Base-by-base conservation (phyloP, 2,329 filamentous ascomycete species). In the Claviceps africana region DNA sequence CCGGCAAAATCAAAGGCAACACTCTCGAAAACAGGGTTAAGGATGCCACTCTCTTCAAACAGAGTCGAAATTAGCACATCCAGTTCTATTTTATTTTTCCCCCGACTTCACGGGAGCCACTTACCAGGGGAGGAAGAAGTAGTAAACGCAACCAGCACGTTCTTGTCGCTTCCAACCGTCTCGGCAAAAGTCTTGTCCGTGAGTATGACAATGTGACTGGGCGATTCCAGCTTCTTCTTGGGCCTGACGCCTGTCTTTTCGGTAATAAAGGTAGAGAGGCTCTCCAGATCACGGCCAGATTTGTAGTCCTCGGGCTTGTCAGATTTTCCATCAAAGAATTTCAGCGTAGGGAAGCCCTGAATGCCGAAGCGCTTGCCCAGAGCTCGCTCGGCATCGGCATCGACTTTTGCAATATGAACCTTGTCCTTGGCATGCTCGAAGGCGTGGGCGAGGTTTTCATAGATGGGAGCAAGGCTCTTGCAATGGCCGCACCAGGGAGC, bases 401-500 rank as follows among this genome's bases (percentile, higher is more conserved):
- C 90, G 60, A 98, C 90, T 73, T 97, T 98, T 61, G 86, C 93
- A 64, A 98, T 89, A 65, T 84, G 83, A 52, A 98, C 81, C 67
- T 85, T 79, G 64, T 79, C 74, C 64, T 79, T 79, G 58, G 82
- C 82, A 63, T 79, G 82, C 58, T 85, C 82, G 68, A 90, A 95
- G 43, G 76, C 73, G 48, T 75, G 68, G 47, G 82, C 93, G 44
- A 98, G 82, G 66, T 98, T 87, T 68, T 98, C 93, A 70, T 94
- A 98, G 54, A 94, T 75, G 48, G 93, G 94, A 17, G 93, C 93
- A 35, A 98, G 85, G 64, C 75, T 95, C 80, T 97, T 97, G 88
- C 93, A 98, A 78, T 98, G 93, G 33, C 93, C 94, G 65, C 93
- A 98, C 93, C 93, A 98, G 25, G 91, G 90, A 35, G 93, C 93